Conservation (phyloP, 2,329 filamentous ascomycete genomes). For the Fusarium chlamydosporum region DNA sequence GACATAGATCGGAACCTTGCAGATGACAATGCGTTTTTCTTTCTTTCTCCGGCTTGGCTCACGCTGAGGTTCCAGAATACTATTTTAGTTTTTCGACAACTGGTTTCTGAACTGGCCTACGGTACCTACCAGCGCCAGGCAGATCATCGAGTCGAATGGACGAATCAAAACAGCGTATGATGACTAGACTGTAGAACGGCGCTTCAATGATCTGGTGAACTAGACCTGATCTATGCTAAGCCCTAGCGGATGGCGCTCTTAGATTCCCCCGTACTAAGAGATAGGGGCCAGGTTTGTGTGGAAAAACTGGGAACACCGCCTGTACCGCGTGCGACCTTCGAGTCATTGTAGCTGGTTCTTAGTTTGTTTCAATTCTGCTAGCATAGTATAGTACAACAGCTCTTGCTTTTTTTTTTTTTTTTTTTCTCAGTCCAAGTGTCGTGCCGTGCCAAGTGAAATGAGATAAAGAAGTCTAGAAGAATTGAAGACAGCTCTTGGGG, state of each 20-base stretch:
- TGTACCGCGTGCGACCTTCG: not conserved
- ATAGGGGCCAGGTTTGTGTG: conserved; percentile 2
- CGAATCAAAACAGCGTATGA: not conserved
- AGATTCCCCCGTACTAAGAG: conserved; percentile 1
- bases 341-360: conserved; percentile 1
- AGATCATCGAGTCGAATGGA: not conserved
- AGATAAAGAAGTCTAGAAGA: not conserved
- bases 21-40: not conserved
- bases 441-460: not conserved
- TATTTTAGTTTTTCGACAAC: not conserved
- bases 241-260: conserved; percentile 6
- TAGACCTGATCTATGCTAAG: conserved; percentile 3
- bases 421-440: not conserved
- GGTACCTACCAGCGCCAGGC: not conserved
- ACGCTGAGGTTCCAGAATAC: conserved; percentile 1
- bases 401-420: no score
- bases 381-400: not conserved
- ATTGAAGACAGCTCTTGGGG: not conserved
- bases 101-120: not conserved
- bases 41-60: not conserved
- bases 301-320: not conserved
- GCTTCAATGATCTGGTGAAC: not conserved
- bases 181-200: not conserved
- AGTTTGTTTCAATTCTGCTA: conserved; percentile 2
- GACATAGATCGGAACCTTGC: not conserved